A percentile compares a stretch with the other conserved stretches of the same genome.
These are phyloP conservation scores for Cotoneaster glaucophyllus DNA, from an alignment of 306 rosid species.

Conservation along the genomic window DNA sequence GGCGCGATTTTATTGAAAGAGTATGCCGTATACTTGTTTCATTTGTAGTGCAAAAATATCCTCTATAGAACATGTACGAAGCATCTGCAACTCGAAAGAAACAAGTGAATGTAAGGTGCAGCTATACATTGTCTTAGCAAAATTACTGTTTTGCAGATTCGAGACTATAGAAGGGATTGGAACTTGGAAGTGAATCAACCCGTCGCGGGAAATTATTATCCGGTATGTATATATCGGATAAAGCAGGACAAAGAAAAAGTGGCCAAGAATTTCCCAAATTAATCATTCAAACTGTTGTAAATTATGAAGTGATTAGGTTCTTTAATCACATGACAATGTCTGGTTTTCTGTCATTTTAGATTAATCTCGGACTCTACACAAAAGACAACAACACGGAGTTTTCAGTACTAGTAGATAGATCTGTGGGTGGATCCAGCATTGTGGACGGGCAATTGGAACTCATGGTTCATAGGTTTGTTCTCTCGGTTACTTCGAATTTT, in stretches of 20 bases:
- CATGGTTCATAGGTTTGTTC: conserved; percentile 73
- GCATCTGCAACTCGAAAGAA: background rate
- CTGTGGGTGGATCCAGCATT: conserved; percentile 82
- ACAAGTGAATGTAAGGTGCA: no score
- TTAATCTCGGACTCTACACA: conserved; percentile 68
- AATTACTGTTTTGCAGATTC: conserved; percentile 42
- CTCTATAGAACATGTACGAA: background rate
- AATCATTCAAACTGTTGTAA: background rate
- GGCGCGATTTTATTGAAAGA: conserved; percentile 40
- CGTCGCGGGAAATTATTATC: conserved; percentile 89
- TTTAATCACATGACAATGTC: conserved; percentile 1
- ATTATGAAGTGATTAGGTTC: background rate
- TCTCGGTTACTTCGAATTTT: background rate
- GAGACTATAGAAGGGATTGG: conserved; percentile 76
- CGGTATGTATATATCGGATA: conserved; percentile 30
- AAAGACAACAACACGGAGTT: conserved; percentile 55
- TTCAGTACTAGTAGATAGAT: conserved; percentile 69
- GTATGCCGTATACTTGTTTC: conserved; percentile 12
- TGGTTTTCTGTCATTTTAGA: conserved; percentile 36
- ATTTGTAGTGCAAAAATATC: background rate
- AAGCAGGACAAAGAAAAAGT: no score
- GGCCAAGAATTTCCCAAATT: background rate
- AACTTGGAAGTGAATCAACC: conserved; percentile 73
- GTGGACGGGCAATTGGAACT: conserved; percentile 72
- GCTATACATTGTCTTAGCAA: background rate